Evolutionary conservation across 805 yeast genomes (phyloP), one percentile per base, ranked within the genome.

Genomic region (Metschnikowia matae): DNA sequence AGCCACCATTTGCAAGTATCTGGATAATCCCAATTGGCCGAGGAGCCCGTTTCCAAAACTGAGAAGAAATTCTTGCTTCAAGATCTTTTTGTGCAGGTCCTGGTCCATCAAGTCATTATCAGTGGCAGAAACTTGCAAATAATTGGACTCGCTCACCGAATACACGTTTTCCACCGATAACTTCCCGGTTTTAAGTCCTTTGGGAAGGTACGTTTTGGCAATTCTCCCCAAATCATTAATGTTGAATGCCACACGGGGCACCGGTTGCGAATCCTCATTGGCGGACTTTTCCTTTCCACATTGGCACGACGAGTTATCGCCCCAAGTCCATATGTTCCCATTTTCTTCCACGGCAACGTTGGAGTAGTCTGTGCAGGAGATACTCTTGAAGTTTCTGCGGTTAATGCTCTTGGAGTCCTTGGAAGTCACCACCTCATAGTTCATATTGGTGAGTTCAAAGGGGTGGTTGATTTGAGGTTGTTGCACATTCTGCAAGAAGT

Each of bases 311-410:
- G 80, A 74, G 64, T 92, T 92, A 51, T 80, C 80, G 21, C 99
- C 99, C 81, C 94, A 91, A 1, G 89, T 79, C 81, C 85, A 87
- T n/a, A 89, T 70, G 47, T 75, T 73, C 7, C 92, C 94, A n/a
- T 71, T 61, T 1, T 71, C 59, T 58, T 88, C 92, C n/a, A 79
- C 64, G 6, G 83, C 92, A 33, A 90, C 64, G 3, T 90, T 80
- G 67, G 89, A 96, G 63, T 73, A 74, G 44, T 76, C 74, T 8
- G 98, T 97, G 51, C 87, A 73, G 0, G 94, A 88, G 39, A 92
- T 77, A 57, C 80, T 71, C 3, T 60, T 66, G 47, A 89, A 81
- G 1, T 59, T 55, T 49, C 92, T 72, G 6, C 74, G 70, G 40
- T 53, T 56, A 41, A 70, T 40, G 1, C 49, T 33, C 48, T 63